A percentile compares a stretch with the other conserved stretches of the same genome.
phyloP scores from a whole-genome alignment of 2,329 filamentous ascomycete species.

The Apiospora kogelbergensis region DNA sequence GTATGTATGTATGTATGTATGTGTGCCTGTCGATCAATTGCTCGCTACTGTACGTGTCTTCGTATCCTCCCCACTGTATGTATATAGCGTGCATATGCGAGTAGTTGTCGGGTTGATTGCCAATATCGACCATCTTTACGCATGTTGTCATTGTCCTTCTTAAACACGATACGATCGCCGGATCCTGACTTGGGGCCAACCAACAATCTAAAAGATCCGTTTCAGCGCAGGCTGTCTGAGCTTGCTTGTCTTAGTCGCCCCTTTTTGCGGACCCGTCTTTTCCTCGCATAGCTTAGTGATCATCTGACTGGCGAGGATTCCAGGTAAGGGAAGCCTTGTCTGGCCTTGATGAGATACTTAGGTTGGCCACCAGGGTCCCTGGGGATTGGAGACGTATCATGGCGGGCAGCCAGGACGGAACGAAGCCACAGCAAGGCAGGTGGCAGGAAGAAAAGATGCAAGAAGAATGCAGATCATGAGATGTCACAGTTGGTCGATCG shows the following conservation, averaged over 20 bases:
- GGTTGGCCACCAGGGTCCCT: neutral
- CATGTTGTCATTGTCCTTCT: neutral
- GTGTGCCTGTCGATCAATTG: neutral
- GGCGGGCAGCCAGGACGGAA: neutral
- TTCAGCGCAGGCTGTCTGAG: constrained; percentile 8
- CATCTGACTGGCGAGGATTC: neutral
- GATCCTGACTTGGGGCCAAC: neutral
- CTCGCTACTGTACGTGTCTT: neutral
- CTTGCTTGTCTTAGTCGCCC: neutral
- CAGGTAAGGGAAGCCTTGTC: neutral
- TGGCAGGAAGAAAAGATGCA: neutral
- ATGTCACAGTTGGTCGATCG: neutral
- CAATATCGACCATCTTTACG: neutral
- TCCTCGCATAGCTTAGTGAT: constrained; percentile 1
- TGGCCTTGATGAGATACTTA: neutral
- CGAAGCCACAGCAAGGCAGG: too few species aligned
- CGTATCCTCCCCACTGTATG: neutral
- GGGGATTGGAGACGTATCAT: neutral
- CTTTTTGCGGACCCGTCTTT: constrained; percentile 2
- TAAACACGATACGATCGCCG: neutral
- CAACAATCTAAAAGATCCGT: neutral
- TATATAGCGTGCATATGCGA: neutral
- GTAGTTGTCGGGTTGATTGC: neutral
- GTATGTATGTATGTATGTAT: neutral
- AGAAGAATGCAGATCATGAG: neutral